Evolutionary conservation across 352 stramenopile species (phyloP).

Genomic region (Globisporangium acanthophoron): DNA sequence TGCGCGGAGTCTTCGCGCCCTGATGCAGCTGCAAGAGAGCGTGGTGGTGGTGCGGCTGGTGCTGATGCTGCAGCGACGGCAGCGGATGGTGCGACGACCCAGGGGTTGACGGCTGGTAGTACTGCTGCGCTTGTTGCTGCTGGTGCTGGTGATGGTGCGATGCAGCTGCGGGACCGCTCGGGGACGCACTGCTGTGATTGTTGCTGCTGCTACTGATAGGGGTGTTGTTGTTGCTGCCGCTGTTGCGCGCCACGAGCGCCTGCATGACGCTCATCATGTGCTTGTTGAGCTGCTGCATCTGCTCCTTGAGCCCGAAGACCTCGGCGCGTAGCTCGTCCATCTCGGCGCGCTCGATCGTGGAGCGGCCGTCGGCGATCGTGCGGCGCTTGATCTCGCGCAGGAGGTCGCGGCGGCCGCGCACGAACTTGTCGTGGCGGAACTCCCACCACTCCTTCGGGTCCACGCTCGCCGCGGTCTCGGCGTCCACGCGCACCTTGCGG

Average conservation of each 20-base stretch:
- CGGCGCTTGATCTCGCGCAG: slow-evolving; percentile 76
- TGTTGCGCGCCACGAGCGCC: slow-evolving; percentile 27
- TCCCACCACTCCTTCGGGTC: slow-evolving; percentile 76
- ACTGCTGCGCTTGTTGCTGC: not conserved
- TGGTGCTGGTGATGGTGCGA: slow-evolving; percentile 1
- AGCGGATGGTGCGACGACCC: slow-evolving; percentile 2
- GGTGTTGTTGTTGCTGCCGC: not conserved
- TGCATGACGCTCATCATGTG: slow-evolving; percentile 55
- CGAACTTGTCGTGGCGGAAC: slow-evolving; percentile 85
- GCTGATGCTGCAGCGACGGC: slow-evolving; percentile 10
- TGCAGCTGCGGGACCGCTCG: not conserved
- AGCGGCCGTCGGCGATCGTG: slow-evolving; percentile 16
- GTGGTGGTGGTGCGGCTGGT: slow-evolving; percentile 6
- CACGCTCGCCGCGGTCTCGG: slow-evolving; percentile 23
- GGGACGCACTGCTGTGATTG: not conserved
- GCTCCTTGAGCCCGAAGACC: slow-evolving; percentile 45
- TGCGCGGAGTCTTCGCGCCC: not conserved
- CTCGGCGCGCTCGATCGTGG: slow-evolving; percentile 51
- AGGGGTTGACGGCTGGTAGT: not conserved
- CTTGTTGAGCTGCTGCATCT: slow-evolving; percentile 71
- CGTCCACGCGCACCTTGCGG: slow-evolving; percentile 68
- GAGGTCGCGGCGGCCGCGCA: slow-evolving; percentile 53
- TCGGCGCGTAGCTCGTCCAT: slow-evolving; percentile 66
- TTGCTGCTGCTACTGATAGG: not conserved
- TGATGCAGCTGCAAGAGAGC: slow-evolving; percentile 11